phyloP scores from a whole-genome alignment of 176 grass and related monocot species.

The Triticum monococcum region DNA sequence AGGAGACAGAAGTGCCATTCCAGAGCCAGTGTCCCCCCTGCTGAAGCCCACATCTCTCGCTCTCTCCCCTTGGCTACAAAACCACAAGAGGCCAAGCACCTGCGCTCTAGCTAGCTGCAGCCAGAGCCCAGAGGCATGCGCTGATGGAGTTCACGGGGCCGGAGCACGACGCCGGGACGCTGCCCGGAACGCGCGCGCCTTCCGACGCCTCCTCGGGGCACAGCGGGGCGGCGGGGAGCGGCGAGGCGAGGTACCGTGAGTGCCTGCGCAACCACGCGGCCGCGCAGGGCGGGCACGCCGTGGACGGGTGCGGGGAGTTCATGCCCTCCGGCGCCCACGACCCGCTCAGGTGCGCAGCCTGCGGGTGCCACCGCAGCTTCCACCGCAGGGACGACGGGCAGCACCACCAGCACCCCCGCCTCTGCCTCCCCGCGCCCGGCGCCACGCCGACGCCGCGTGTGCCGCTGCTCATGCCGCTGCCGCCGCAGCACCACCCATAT shows the following conservation, averaged over 20 bases:
- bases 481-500: background rate
- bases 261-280: slow-evolving; percentile 75
- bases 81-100: background rate
- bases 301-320: slow-evolving; percentile 85
- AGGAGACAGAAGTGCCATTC: background rate
- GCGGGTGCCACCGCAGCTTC: slow-evolving; percentile 83
- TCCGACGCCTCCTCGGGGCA: background rate
- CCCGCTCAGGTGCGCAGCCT: slow-evolving; percentile 59
- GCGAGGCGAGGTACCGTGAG: slow-evolving; percentile 45
- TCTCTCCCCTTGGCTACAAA: background rate
- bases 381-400: slow-evolving; percentile 57
- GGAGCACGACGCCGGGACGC: slow-evolving; percentile 11
- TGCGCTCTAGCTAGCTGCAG: background rate
- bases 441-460: background rate
- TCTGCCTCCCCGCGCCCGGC: slow-evolving; percentile 6
- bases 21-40: background rate
- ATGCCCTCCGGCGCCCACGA: slow-evolving; percentile 45
- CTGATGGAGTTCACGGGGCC: slow-evolving; percentile 45
- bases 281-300: slow-evolving; percentile 51
- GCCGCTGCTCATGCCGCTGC: slow-evolving; percentile 35
- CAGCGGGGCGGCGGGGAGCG: background rate
- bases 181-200: background rate
- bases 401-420: background rate
- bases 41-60: background rate
- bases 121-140: slow-evolving; percentile 17